Evolutionary conservation across 495 filamentous ascomycete genomes (phyloP), one percentile per base, ranked within the genome.

Genomic region (Trichoderma orchidacearum): DNA sequence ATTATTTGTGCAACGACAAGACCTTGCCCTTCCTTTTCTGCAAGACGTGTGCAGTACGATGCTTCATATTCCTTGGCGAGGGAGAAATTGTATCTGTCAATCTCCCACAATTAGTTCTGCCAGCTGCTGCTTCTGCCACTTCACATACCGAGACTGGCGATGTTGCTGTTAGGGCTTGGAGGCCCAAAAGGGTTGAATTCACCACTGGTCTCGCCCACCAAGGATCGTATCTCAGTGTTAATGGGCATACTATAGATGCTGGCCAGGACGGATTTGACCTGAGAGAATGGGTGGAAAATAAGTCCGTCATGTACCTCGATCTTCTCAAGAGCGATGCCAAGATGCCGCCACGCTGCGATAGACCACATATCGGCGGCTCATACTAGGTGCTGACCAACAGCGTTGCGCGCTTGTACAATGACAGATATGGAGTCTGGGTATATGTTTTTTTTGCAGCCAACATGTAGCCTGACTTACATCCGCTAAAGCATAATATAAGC

Each of bases 11-110:
- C 53, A 56, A 56, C 50, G 32, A 58, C 23, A 56, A 58, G 45
- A 36, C 51, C 15, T 57, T 64, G 15, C 62, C 69, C 51, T 69
- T 58, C 51, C 62, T 61, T 28, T 70, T 68, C 55, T 70, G 68
- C 45, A 50, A 56, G 27, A 63, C 56, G 15, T 70, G 68, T 50
- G 64, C 63, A 1, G 63, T 66, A 15, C 56, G 68, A 45, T 70
- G 68, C 58, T 67, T 70, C 60, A 60, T 64, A 8, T 67, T 67
- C 54, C 56, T 48, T 41, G 68, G 68, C 17, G 59, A 61, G 41
- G 53, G 58, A 17, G 64, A 62, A 56, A 34, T 64, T 28, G 58
- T 58, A 11, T 61, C 62, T 30, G 60, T 54, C 15, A 60, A 61
- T 28, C 35, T 62, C 18, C 41, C 41, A 48, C 11, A 25, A 27